A percentile compares a stretch with the other conserved stretches of the same genome.
Evolutionary conservation across 352 stramenopile genomes (phyloP).

Genomic region (Phytophthora pluvialis): DNA sequence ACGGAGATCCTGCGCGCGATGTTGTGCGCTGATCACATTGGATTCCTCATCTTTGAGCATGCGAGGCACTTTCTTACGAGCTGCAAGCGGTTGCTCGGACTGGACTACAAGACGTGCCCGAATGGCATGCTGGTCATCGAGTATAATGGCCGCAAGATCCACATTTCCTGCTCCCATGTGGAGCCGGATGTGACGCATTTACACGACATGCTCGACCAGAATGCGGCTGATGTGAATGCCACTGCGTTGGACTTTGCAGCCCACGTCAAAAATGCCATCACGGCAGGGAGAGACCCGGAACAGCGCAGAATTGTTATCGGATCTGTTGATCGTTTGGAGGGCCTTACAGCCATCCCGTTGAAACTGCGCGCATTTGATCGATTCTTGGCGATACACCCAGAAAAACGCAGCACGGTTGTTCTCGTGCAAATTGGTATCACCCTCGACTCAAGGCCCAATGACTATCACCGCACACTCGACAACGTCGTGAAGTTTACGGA

Average conservation of each 20-base stretch:
- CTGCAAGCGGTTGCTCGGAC: slow-evolving; percentile 93
- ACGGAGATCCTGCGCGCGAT: slow-evolving; percentile 92
- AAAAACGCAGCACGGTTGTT: slow-evolving; percentile 70
- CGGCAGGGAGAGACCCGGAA: slow-evolving; percentile 18
- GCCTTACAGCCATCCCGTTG: slow-evolving; percentile 95
- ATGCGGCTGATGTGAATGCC: slow-evolving; percentile 38
- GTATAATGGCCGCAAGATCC: slow-evolving; percentile 96
- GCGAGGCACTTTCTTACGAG: slow-evolving; percentile 92
- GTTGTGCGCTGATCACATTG: slow-evolving; percentile 92
- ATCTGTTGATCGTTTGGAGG: slow-evolving; percentile 95
- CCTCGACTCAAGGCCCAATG: slow-evolving; percentile 84
- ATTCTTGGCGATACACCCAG: slow-evolving; percentile 92
- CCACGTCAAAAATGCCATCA: slow-evolving; percentile 53
- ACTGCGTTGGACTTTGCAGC: slow-evolving; percentile 37
- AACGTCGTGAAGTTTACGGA: slow-evolving; percentile 91
- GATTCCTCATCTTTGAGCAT: slow-evolving; percentile 95
- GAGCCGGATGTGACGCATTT: slow-evolving; percentile 91
- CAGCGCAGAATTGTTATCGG: slow-evolving; percentile 76
- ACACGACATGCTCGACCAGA: slow-evolving; percentile 66
- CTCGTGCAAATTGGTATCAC: slow-evolving; percentile 81
- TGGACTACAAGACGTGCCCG: slow-evolving; percentile 92
- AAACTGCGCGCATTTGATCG: slow-evolving; percentile 97
- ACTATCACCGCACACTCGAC: slow-evolving; percentile 93
- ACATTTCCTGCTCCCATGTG: slow-evolving; percentile 96
- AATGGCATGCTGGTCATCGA: slow-evolving; percentile 93